Evolutionary conservation across 345 rosid genomes (phyloP).

Genomic region (Orychophragmus violaceus): DNA sequence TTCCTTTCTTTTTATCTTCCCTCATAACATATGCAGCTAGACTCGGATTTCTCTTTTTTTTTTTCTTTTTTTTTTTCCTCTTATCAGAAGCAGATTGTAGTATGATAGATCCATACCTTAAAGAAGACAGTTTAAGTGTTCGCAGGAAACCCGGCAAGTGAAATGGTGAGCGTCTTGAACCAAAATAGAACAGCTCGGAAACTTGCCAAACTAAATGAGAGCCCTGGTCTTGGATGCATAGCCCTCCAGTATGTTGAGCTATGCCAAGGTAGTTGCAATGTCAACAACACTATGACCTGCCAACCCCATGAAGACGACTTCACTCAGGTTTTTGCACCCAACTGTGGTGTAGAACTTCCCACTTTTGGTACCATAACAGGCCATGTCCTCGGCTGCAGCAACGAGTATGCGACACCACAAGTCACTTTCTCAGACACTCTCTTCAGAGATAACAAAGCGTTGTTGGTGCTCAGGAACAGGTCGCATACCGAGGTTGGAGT

Average conservation of each 20-base stretch:
- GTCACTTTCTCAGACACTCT: slow-evolving; percentile 58
- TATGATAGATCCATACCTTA: background rate
- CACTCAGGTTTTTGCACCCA: slow-evolving; percentile 73
- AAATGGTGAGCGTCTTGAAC: slow-evolving; percentile 68
- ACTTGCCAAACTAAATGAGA: slow-evolving; percentile 48
- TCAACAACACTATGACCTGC: slow-evolving; percentile 44
- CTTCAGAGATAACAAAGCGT: slow-evolving; percentile 41
- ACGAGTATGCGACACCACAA: slow-evolving; percentile 51
- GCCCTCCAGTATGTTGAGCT: slow-evolving; percentile 65
- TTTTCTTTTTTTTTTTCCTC: background rate
- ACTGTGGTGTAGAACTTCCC: slow-evolving; percentile 79
- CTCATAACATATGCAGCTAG: slow-evolving; percentile 11
- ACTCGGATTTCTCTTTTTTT: background rate
- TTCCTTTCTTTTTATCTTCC: background rate
- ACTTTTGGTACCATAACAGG: slow-evolving; percentile 68
- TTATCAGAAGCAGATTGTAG: background rate
- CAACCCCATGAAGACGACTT: slow-evolving; percentile 65
- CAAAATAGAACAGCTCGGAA: slow-evolving; percentile 56
- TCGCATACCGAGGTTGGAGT: slow-evolving; percentile 66
- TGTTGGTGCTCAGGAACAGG: slow-evolving; percentile 54
- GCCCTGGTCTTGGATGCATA: slow-evolving; percentile 88
- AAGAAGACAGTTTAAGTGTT: background rate
- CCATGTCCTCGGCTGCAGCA: slow-evolving; percentile 65
- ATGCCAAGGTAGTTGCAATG: slow-evolving; percentile 72
- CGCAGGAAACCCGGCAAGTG: slow-evolving; percentile 73